Percentiles rank a stretch among this genome's conserved stretches.
Evolutionary conservation across 176 grass and related monocot species (phyloP).

Genomic region (Alopecurus myosuroides): DNA sequence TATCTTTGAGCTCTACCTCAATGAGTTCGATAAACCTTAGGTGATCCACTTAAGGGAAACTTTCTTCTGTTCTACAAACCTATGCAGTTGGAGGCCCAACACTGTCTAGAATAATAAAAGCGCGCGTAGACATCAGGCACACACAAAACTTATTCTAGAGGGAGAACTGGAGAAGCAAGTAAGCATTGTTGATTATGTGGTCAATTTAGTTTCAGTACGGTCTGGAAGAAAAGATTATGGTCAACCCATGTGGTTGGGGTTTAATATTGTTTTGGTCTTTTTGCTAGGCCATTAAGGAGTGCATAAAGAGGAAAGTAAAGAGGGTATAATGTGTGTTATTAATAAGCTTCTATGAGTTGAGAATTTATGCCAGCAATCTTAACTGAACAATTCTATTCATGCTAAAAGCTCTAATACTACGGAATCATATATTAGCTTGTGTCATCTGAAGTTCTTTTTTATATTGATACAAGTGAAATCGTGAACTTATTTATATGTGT

Average conservation of each 20-base stretch:
- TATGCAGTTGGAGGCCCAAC: no score
- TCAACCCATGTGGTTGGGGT: neutral
- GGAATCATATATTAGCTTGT: neutral
- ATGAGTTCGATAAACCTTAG: no score
- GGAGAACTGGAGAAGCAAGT: constrained; percentile 4
- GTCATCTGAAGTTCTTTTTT: constrained; percentile 3
- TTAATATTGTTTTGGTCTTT: neutral
- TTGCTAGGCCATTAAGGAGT: neutral
- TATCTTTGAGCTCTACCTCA: no score
- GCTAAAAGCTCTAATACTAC: constrained; percentile 7
- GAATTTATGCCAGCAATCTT: neutral
- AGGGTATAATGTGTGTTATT: neutral
- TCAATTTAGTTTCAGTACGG: neutral
- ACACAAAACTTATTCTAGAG: neutral
- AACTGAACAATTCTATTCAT: neutral
- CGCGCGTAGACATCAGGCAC: no score
- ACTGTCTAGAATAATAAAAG: no score
- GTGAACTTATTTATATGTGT: constrained; percentile 17
- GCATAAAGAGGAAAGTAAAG: neutral
- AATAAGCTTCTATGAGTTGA: neutral
- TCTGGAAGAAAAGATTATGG: constrained; percentile 7
- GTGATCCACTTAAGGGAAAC: no score
- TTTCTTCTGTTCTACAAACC: no score
- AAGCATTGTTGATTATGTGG: neutral
- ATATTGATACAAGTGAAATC: constrained; percentile 20